Percentiles rank a stretch among this genome's conserved stretches.
phyloP scores from a whole-genome alignment of 768 basidiomycete genomes.

The Pleurotus cornucopiae region DNA sequence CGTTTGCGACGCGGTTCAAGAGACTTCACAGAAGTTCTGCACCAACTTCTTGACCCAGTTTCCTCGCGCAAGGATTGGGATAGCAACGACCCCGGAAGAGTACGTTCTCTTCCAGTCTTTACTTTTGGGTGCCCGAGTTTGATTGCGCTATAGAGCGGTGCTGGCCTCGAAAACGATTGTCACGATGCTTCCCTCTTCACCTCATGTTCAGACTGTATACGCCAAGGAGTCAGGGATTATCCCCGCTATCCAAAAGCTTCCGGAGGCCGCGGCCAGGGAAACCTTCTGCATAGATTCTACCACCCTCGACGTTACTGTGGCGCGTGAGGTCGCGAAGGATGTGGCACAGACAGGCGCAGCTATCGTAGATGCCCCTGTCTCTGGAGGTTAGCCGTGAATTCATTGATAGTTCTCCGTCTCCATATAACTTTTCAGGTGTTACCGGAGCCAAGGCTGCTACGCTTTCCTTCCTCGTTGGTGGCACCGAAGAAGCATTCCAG shows the following conservation, averaged over 20 bases:
- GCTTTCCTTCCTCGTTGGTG: conserved; percentile 90
- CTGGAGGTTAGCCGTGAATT: conserved; percentile 60
- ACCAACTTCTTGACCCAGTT: conserved; percentile 51
- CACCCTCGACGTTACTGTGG: conserved; percentile 77
- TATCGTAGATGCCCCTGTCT: conserved; percentile 94
- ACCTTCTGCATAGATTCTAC: conserved; percentile 88
- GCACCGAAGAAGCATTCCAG: conserved; percentile 53
- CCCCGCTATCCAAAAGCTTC: conserved; percentile 52
- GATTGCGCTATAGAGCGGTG: conserved; percentile 47
- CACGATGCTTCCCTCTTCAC: conserved; percentile 92
- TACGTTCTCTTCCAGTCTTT: conserved; percentile 34
- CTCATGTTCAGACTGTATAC: conserved; percentile 81
- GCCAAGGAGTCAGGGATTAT: conserved; percentile 51
- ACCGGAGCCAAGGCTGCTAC: conserved; percentile 85
- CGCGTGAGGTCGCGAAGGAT: conserved; percentile 56
- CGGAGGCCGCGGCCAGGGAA: conserved; percentile 25
- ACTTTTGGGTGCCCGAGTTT: conserved; percentile 10
- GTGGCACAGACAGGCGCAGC: conserved; percentile 53
- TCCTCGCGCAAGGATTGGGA: conserved; percentile 53
- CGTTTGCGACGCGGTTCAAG: conserved; percentile 73
- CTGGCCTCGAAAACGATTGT: conserved; percentile 61
- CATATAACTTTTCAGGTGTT: conserved; percentile 49
- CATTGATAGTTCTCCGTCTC: conserved; percentile 5
- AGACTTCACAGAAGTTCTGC: conserved; percentile 53
- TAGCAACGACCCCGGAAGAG: conserved; percentile 69